These are phyloP conservation scores for Talaromyces piceae DNA, from an alignment of 2,329 filamentous ascomycete species.

Conservation along the genomic window DNA sequence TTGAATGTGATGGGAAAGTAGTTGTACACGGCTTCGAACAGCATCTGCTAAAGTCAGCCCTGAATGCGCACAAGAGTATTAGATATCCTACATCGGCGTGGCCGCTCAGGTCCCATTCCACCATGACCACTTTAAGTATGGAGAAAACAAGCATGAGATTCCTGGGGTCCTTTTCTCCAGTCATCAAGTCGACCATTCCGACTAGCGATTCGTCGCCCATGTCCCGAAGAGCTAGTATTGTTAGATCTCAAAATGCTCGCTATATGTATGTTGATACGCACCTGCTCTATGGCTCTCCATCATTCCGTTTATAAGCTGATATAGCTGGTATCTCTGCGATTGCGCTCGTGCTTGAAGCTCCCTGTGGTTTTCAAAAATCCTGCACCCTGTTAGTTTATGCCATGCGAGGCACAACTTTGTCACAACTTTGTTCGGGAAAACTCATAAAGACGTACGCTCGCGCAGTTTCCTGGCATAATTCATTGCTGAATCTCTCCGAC, in stretches of 20 bases:
- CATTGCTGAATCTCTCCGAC: constrained; percentile 53
- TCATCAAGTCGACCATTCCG: constrained; percentile 57
- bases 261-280: constrained; percentile 19
- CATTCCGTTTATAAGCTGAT: constrained; percentile 54
- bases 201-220: constrained; percentile 55
- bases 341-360: constrained; percentile 56
- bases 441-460: constrained; percentile 37
- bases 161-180: constrained; percentile 61
- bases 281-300: constrained; percentile 55
- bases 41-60: constrained; percentile 23
- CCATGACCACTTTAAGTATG: constrained; percentile 58
- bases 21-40: constrained; percentile 64
- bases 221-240: constrained; percentile 40
- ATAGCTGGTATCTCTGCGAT: constrained; percentile 57
- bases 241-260: constrained; percentile 10
- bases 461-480: constrained; percentile 47
- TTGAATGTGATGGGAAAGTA: constrained; percentile 67
- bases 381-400: constrained; percentile 20
- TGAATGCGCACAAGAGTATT: not conserved
- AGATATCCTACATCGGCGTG: constrained; percentile 46
- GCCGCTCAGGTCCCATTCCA: constrained; percentile 58
- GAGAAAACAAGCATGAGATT: constrained; percentile 66
- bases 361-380: constrained; percentile 46
- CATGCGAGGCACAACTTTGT: not conserved
- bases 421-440: not conserved